Evolutionary conservation across 148 eudicot species (phyloP).

Genomic region (Silene uniflora): DNA sequence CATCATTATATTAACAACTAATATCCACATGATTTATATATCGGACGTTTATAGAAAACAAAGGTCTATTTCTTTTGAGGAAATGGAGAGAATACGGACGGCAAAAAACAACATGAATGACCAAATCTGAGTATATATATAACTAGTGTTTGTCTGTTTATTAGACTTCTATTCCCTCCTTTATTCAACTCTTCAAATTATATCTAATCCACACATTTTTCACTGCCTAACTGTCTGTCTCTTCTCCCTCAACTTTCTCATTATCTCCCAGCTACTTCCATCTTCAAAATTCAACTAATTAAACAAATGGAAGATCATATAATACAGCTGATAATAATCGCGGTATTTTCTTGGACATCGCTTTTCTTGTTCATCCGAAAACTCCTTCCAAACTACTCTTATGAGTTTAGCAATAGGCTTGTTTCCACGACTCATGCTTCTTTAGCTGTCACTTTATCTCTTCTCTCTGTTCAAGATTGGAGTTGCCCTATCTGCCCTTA

Average conservation of each 20-base stretch:
- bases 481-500: conserved; percentile 72
- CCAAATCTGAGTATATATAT: too few relatives aligned
- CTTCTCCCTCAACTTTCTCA: neutral
- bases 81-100: too few relatives aligned
- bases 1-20: too few relatives aligned
- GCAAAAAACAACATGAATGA: too few relatives aligned
- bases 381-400: conserved; percentile 53
- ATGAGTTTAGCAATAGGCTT: conserved; percentile 69
- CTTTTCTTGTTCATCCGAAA: conserved; percentile 48
- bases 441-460: conserved; percentile 50
- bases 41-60: too few relatives aligned
- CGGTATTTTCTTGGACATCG: conserved; percentile 57
- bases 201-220: conserved; percentile 2
- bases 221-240: conserved; percentile 11
- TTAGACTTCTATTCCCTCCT: conserved; percentile 3
- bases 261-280: neutral
- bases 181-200: neutral
- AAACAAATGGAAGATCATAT: conserved; percentile 54
- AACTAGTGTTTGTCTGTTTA: neutral
- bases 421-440: conserved; percentile 71
- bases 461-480: conserved; percentile 72
- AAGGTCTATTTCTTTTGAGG: too few relatives aligned
- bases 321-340: conserved; percentile 39
- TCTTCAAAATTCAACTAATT: neutral
- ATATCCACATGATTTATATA: too few relatives aligned